Evolutionary conservation across 2,329 filamentous ascomycete species (phyloP).

Genomic region (Exophiala oligosperma): DNA sequence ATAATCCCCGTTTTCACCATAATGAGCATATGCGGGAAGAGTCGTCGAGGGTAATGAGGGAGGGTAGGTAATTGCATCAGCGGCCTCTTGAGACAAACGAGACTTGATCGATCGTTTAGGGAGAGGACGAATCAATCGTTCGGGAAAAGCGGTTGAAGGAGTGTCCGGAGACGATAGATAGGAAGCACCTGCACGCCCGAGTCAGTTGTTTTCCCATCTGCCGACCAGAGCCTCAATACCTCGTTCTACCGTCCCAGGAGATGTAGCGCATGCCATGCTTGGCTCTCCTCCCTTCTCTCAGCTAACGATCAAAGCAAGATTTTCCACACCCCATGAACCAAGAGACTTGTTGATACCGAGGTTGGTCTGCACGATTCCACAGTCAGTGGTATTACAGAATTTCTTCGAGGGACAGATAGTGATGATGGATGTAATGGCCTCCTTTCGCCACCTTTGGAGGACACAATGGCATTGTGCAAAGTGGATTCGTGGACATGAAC

Average conservation of each 20-base stretch:
- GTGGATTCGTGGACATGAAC: constrained; percentile 8
- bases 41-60: constrained; percentile 69
- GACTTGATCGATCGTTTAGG: constrained; percentile 87
- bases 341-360: not conserved
- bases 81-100: constrained; percentile 80
- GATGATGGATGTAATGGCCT: not conserved
- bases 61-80: constrained; percentile 79
- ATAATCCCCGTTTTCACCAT: constrained; percentile 56
- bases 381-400: not conserved
- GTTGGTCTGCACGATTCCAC: not conserved
- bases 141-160: constrained; percentile 76
- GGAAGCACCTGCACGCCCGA: constrained; percentile 42
- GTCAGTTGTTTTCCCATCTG: constrained; percentile 13
- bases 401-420: not conserved
- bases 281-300: constrained; percentile 10
- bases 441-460: not conserved
- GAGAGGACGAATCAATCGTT: constrained; percentile 88
- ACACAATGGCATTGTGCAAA: constrained; percentile 2
- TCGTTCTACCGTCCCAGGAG: not conserved
- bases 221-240: not conserved
- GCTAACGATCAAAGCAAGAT: constrained; percentile 13
- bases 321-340: constrained; percentile 11
- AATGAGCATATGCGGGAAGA: constrained; percentile 74
- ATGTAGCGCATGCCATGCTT: constrained; percentile 27
- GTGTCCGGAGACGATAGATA: constrained; percentile 64